Conservation (phyloP, 2,329 filamentous ascomycete species). For the Xylariaceae sp. region DNA sequence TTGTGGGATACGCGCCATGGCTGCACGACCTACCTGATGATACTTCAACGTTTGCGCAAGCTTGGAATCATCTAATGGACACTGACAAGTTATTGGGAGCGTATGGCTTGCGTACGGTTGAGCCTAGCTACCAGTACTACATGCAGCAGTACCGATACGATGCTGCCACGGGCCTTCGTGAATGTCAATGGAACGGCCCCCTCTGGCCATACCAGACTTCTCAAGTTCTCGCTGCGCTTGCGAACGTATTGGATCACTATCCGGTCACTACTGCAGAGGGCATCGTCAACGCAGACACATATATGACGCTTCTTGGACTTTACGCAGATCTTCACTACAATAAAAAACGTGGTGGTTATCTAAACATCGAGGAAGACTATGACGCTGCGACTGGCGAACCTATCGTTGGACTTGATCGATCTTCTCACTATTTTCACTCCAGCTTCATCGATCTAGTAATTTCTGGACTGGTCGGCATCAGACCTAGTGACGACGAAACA, state of each 20-base stretch:
- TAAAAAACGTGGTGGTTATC: constrained; percentile 11
- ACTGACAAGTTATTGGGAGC: constrained; percentile 1
- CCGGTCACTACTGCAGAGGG: constrained; percentile 1
- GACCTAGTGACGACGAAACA: constrained; percentile 9
- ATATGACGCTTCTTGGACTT: constrained; percentile 4
- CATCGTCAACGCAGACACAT: constrained; percentile 4
- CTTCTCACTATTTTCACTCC: constrained; percentile 14
- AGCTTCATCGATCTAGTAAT: constrained; percentile 12
- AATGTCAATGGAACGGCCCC: constrained; percentile 14
- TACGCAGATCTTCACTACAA: constrained; percentile 11
- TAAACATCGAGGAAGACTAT: constrained; percentile 14
- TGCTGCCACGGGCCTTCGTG: constrained; percentile 2
- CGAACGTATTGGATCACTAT: constrained; percentile 11
- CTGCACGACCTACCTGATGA: constrained; percentile 10
- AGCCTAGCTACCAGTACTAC: constrained; percentile 12
- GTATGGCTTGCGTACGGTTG: constrained; percentile 9
- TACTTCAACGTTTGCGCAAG: constrained; percentile 1
- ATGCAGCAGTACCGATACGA: constrained; percentile 12
- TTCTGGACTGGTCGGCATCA: constrained; percentile 9
- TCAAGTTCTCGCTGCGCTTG: constrained; percentile 9
- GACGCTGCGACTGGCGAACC: constrained; percentile 2
- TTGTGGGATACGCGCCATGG: constrained; percentile 9
- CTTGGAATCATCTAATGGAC: constrained; percentile 9
- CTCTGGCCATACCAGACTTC: constrained; percentile 14
- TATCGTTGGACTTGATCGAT: constrained; percentile 11